A percentile compares a stretch with the other conserved stretches of the same genome.
Conservation (phyloP, 2,329 filamentous ascomycete species). For the Albophoma yamanashiensis region DNA sequence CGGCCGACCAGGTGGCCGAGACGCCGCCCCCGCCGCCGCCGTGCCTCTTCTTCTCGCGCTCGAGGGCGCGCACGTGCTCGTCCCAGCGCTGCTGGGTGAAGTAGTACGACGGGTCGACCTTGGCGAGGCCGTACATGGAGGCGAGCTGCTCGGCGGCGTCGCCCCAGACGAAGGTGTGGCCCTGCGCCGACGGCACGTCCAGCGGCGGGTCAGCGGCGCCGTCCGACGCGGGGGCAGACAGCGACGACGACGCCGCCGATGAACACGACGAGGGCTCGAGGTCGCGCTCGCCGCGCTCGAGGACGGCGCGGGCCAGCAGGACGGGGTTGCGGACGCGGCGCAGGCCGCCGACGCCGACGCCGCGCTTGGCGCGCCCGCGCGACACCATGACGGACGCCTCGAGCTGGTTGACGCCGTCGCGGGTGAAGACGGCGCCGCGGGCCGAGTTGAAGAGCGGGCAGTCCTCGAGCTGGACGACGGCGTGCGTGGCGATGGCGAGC, state of each 20-base stretch:
- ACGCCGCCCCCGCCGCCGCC: conserved; percentile 15
- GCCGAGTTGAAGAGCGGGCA: conserved; percentile 77
- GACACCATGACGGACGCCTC: conserved; percentile 84
- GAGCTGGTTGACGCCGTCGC: conserved; percentile 72
- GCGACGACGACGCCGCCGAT: too few species aligned
- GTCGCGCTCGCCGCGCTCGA: conserved; percentile 55
- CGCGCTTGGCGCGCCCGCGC: conserved; percentile 60
- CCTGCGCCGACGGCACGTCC: conserved; percentile 47
- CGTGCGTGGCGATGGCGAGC: conserved; percentile 63
- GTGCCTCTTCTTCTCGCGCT: conserved; percentile 30
- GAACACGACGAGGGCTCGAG: too few species aligned
- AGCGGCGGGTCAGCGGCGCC: conserved; percentile 12
- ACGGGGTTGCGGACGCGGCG: conserved; percentile 71
- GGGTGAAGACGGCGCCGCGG: conserved; percentile 77
- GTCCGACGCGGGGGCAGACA: conserved; percentile 16
- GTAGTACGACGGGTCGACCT: conserved; percentile 62
- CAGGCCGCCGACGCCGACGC: conserved; percentile 65
- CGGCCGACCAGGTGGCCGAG: conserved; percentile 42
- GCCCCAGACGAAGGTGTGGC: conserved; percentile 61
- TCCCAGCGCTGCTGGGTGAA: conserved; percentile 72
- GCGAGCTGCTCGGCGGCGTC: conserved; percentile 60
- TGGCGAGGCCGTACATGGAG: conserved; percentile 54
- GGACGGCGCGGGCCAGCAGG: conserved; percentile 57
- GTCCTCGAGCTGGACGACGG: conserved; percentile 67
- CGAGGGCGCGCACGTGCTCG: conserved; percentile 54